Percentiles rank a stretch among this genome's conserved stretches.
Evolutionary conservation across 331 rosid species (phyloP).

Genomic region (Arachis monticola): DNA sequence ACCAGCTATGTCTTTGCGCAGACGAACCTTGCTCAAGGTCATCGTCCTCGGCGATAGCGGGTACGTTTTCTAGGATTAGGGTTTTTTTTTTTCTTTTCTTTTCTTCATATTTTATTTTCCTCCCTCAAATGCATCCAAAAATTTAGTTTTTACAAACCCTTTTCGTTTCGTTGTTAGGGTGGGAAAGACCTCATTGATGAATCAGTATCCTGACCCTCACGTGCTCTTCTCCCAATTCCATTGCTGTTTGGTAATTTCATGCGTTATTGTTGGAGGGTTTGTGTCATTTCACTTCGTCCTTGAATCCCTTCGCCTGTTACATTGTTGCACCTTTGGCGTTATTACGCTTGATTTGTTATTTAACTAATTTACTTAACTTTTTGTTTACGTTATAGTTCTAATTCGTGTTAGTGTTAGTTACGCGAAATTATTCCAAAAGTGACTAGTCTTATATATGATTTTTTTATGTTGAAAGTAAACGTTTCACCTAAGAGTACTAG

Average conservation of each 20-base stretch:
- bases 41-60: conserved; percentile 99
- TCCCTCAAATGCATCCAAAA: not conserved
- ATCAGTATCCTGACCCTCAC: conserved; percentile 22
- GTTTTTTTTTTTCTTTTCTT: conserved; percentile 21
- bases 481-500: not conserved
- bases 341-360: not conserved
- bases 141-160: not conserved
- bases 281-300: conserved; percentile 22
- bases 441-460: not conserved
- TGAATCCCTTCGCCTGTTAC: not conserved
- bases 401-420: not conserved
- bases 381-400: conserved; percentile 3
- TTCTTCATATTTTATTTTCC: not conserved
- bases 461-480: no score
- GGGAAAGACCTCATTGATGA: no score
- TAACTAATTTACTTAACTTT: not conserved
- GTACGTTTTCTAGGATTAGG: conserved; percentile 47
- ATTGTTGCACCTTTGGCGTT: conserved; percentile 9
- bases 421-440: not conserved
- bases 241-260: conserved; percentile 19
- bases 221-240: not conserved
- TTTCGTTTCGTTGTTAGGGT: not conserved
- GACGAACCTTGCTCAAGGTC: conserved; percentile 97
- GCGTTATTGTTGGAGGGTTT: conserved; percentile 13
- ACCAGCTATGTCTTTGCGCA: conserved; percentile 78